These are phyloP conservation scores for Artomyces pyxidatus DNA, from an alignment of 768 basidiomycete species.

Conservation along the genomic window DNA sequence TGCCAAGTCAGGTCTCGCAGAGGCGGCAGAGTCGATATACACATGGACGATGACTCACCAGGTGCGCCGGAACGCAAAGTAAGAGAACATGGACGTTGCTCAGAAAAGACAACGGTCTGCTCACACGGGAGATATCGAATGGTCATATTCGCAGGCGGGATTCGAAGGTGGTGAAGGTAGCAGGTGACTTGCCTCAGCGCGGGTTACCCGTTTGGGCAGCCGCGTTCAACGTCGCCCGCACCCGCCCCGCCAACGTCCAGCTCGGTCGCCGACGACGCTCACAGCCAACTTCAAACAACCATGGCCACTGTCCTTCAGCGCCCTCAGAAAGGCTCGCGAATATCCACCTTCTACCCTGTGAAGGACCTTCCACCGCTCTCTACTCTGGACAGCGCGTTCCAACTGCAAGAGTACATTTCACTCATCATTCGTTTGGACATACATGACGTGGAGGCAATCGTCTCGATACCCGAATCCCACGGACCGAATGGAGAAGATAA, in stretches of 20 bases:
- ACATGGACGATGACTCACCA: slow-evolving; percentile 3
- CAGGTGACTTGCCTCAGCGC: not conserved
- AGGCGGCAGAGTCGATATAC: not conserved
- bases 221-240: not conserved
- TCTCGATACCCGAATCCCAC: slow-evolving; percentile 53
- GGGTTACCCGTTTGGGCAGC: not conserved
- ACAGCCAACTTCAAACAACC: too few relatives aligned
- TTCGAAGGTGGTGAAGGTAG: too few relatives aligned
- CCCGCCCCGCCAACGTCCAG: not conserved
- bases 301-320: slow-evolving; percentile 39
- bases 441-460: slow-evolving; percentile 79
- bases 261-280: not conserved
- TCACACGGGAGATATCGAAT: not conserved
- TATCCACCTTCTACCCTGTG: slow-evolving; percentile 73
- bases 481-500: slow-evolving; percentile 13
- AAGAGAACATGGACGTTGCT: not conserved
- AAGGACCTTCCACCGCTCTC: slow-evolving; percentile 63
- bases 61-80: slow-evolving; percentile 6
- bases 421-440: slow-evolving; percentile 79
- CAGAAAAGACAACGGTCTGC: not conserved
- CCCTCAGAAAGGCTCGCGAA: slow-evolving; percentile 68
- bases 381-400: slow-evolving; percentile 84
- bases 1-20: not conserved
- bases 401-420: slow-evolving; percentile 91
- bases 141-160: too few relatives aligned